Evolutionary conservation across 2,329 filamentous ascomycete species (phyloP), one percentile per base, ranked within the genome.

Genomic region (Coniochaeta ligniaria): DNA sequence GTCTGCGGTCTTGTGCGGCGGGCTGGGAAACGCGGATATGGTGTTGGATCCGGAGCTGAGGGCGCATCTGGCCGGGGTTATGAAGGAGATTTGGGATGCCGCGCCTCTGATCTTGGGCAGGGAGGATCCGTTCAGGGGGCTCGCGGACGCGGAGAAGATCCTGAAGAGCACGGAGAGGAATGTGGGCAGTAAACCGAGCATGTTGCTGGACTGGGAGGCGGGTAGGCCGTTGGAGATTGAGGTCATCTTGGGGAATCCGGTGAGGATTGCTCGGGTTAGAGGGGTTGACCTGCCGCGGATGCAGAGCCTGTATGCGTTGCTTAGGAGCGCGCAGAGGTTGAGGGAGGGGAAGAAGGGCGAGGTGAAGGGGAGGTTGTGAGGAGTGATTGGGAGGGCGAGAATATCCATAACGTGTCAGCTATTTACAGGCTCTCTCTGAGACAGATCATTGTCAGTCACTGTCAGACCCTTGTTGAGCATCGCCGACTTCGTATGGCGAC

Each of bases 161-260:
- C 70, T 90, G 47, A 75, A 75, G 60, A 88, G 84, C 66, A 90
- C 83, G 35, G 81, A 83, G 72, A 77, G 81, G 63, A 90, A 90
- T 65, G 82, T 78, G 36, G 87, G 87, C 0, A 85, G 84, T 20
- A 81, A 83, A 66, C 83, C 83, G 31, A 86, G 83, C 65, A 91
- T 91, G 88, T 75, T 89, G 66, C 72, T 87, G 16, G 88, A 91
- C 68, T 90, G 87, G 86, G 85, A 89, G 71, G 79, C 78, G 1
- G 84, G 85, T 0, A 79, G 84, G 68, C 81, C 80, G 45, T 80
- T 91, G 79, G 88, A 91, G 76, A 70, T 91, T 58, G 88, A 91
- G 73, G 88, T 89, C 38, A 89, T 91, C 45, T 70, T 91, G 26
- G 88, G 88, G 1, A 90, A 91, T 69, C 86, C 88, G 0, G 83